Conservation (phyloP, 2,329 filamentous ascomycete genomes). For the Ilyonectria destructans region DNA sequence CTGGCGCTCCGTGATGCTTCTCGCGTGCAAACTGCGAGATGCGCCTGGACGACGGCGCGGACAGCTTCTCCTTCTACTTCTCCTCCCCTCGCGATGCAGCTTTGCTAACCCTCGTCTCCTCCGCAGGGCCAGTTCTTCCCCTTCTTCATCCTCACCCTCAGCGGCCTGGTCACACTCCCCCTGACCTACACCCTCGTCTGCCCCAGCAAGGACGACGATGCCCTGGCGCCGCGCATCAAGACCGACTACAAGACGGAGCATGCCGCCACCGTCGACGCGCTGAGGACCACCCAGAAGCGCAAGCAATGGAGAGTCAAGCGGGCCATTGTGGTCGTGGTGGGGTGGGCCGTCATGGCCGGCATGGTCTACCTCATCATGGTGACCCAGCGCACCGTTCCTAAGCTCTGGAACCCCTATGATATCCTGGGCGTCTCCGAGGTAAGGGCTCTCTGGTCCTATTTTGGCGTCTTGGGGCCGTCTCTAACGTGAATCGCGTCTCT, state of each 20-base stretch:
- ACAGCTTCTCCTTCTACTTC: not conserved
- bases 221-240: constrained; percentile 86
- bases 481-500: constrained; percentile 35
- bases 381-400: constrained; percentile 79
- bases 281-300: constrained; percentile 90
- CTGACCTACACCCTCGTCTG: constrained; percentile 91
- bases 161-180: constrained; percentile 89
- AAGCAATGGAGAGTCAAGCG: constrained; percentile 92
- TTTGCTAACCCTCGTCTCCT: constrained; percentile 8
- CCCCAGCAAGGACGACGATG: constrained; percentile 82
- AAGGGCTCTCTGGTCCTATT: constrained; percentile 49
- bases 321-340: constrained; percentile 80
- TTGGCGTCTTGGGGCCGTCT: not conserved
- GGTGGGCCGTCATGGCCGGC: constrained; percentile 88
- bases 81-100: not conserved
- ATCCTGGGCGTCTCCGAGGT: constrained; percentile 91
- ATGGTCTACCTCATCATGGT: constrained; percentile 94
- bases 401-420: constrained; percentile 97
- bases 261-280: constrained; percentile 85
- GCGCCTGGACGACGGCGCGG: not conserved
- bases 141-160: constrained; percentile 96
- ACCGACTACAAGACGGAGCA: constrained; percentile 87
- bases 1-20: not conserved
- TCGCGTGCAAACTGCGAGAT: constrained; percentile 15
- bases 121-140: constrained; percentile 94